A percentile compares a stretch with the other conserved stretches of the same genome.
Conservation (phyloP, 139 green algal species). For the Deuterostichococcus epilithicus region DNA sequence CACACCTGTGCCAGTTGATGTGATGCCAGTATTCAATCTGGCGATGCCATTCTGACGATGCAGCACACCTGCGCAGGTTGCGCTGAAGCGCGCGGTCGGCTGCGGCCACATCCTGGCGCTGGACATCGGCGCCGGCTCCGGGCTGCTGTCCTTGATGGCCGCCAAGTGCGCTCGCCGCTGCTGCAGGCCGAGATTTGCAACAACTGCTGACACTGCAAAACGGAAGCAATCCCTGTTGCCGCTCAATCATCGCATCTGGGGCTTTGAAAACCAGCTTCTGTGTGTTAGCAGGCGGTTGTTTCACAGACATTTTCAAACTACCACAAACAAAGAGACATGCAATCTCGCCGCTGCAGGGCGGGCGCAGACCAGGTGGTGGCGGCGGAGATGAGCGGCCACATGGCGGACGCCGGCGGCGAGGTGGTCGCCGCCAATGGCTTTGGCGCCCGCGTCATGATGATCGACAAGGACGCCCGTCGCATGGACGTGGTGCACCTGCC, state of each 20-base stretch:
- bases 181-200: not conserved
- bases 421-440: conserved; percentile 59
- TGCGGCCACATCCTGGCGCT: conserved; percentile 42
- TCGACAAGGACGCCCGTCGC: conserved; percentile 58
- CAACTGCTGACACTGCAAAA: not conserved
- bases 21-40: too few species aligned
- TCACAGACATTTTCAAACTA: not conserved
- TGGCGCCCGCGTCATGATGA: conserved; percentile 36
- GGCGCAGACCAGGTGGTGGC: conserved; percentile 48
- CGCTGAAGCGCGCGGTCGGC: not conserved
- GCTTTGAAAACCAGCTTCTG: conserved; percentile 6
- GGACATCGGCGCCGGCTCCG: conserved; percentile 70
- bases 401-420: conserved; percentile 70
- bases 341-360: conserved; percentile 41
- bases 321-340: too few species aligned
- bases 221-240: not conserved
- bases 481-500: conserved; percentile 28
- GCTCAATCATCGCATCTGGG: not conserved
- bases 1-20: too few species aligned
- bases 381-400: conserved; percentile 52
- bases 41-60: too few species aligned
- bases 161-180: conserved; percentile 31
- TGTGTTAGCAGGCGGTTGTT: too few species aligned
- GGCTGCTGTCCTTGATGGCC: conserved; percentile 76
- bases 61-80: not conserved